Evolutionary conservation across 345 rosid genomes (phyloP), one percentile per base, ranked within the genome.

Genomic region (Crucihimalaya himalaica): DNA sequence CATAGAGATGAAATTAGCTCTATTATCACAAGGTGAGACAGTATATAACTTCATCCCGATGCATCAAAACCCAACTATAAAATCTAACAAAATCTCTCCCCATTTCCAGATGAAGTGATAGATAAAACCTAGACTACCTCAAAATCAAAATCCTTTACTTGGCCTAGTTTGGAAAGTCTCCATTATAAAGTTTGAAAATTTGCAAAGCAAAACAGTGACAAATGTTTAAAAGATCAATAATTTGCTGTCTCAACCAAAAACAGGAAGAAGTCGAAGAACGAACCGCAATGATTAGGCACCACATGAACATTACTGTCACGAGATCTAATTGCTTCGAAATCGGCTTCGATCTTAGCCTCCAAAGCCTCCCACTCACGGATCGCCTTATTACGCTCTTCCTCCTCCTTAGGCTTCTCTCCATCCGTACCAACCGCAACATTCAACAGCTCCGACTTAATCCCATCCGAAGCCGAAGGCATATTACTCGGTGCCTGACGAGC

Each of bases 211-310:
- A 53, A 75, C 42, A 62, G 34, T 42, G 57, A 54, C 16, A 47
- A 56, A 21, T 35, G 52, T 12, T 9, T 14, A 47, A 29, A 10
- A 29, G 64, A 65, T 29, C 2, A 8, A 35, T 2, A 31, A n/a
- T 16, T 34, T 34, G 42, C 0, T 51, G 34, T 14, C 10, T 4
- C 43, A 40, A 39, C 5, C 0, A 8, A 50, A 31, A 3, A 45
- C 2, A 57, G 15, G 48, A 40, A 46, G 66, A 61, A 71, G 62
- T 6, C 55, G 61, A 60, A 72, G 61, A 43, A 79, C 91, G 76
- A 77, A 96, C 98, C 97, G 61, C 99, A 96, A 72, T 96, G 99
- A 66, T 68, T 84, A 55, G 98, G 99, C 77, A 96, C 96, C 1
- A 82, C 93, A 79, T 90, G 98, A 62, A 80, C 86, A 79, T 83